Evolutionary conservation across 345 rosid species (phyloP).

Genomic region (Ceriops zippeliana): DNA sequence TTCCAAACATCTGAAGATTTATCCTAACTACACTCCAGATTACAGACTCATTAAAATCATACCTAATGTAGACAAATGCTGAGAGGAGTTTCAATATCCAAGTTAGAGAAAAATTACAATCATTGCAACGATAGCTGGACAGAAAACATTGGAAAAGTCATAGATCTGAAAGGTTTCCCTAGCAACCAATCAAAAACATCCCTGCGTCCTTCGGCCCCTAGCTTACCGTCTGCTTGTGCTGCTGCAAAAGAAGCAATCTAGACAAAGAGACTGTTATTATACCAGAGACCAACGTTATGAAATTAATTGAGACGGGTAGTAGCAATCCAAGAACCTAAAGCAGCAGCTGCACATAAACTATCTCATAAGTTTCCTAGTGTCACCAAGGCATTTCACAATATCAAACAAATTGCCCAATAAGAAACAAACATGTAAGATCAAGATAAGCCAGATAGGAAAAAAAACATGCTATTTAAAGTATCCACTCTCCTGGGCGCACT

Average conservation of each 20-base stretch:
- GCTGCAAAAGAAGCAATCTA: conserved; percentile 79
- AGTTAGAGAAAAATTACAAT: conserved; percentile 39
- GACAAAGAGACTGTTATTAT: conserved; percentile 21
- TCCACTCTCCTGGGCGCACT: no score
- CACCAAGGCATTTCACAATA: conserved; percentile 89
- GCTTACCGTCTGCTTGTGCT: conserved; percentile 66
- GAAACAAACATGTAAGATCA: no score
- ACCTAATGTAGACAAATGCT: no score
- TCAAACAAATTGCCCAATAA: conserved; percentile 71
- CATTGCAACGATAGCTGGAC: conserved; percentile 44
- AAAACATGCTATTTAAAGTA: no score
- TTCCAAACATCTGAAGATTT: conserved; percentile 95
- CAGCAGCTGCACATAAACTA: conserved; percentile 62
- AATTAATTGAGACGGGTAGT: conserved; percentile 73
- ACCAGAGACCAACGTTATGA: neutral
- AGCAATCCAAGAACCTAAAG: conserved; percentile 81
- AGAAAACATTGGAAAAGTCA: no score
- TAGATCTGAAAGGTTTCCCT: no score
- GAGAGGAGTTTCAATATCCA: neutral
- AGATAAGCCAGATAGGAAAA: no score
- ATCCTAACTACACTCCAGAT: conserved; percentile 44
- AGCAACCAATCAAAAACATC: conserved; percentile 40
- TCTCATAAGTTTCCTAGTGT: conserved; percentile 97
- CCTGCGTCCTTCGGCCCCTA: conserved; percentile 97
- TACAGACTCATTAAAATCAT: no score